Base-by-base conservation (phyloP, 768 basidiomycete genomes). In the Punctularia strigosozonata region DNA sequence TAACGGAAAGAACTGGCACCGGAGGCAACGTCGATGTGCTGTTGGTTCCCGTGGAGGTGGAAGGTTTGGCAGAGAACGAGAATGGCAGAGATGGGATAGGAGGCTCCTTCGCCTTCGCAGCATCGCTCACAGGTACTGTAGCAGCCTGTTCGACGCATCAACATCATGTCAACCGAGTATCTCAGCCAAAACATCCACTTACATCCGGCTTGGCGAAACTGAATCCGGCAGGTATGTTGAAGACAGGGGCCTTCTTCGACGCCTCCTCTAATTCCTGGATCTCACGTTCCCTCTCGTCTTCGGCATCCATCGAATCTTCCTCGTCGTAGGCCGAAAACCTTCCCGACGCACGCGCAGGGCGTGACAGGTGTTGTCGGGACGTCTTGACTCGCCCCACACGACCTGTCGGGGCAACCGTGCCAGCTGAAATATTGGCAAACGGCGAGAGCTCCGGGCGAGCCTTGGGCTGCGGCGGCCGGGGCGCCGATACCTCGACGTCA, bases 161-260 rank as follows among this genome's bases (percentile, higher is more conserved):
- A 19, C 33, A 20, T 34, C 33, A 34, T 20, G 8, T 19, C 10
- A 8, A 19, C 8, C 33, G 7, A 34, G 33, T 10, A 8, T 10
- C 7, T 10, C 10, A 20, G 20, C 26, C 15, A 8, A 8, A 34
- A 10, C 10, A 34, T 19, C 10, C 10, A 63, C 73, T 42, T 46
- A 75, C 75, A 46, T 70, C 69, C 48, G n/a, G n/a, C n/a, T 76
- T 73, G 4, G 76, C 71, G 48, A 87, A 85, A 31, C 65, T 74
- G 56, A 87, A 86, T 5, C 69, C 73, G 39, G 63, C 56, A 15
- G 80, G 73, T 26, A 77, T 62, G 28, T 76, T 64, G 53, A 80
- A 84, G 4, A 62, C 56, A 2, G 79, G 78, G 7, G 56, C 62
- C 43, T 62, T 69, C 51, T 68, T 71, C 8, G 71, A 67, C 5